Conservation (phyloP, 2,329 filamentous ascomycete genomes). For the Pseudocercospora eumusae region DNA sequence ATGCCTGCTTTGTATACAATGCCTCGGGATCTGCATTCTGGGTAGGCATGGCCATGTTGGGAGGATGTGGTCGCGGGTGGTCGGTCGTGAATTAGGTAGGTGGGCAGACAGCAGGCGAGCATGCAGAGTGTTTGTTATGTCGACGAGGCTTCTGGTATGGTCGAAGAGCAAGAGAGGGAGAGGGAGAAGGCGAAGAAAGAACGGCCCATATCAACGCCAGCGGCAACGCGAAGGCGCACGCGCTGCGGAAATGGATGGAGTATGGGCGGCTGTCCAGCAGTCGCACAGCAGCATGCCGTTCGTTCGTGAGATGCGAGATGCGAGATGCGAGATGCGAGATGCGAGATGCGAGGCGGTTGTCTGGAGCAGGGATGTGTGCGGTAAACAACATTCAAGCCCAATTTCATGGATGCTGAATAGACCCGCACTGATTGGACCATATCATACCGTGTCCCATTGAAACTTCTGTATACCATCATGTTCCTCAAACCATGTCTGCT, state of each 20-base stretch:
- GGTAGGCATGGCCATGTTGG: slow-evolving; percentile 16
- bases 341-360: background rate
- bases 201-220: slow-evolving; percentile 3
- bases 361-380: background rate
- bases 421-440: background rate
- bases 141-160: background rate
- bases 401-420: background rate
- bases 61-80: background rate
- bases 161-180: slow-evolving; percentile 6
- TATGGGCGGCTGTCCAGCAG: background rate
- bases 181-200: slow-evolving; percentile 4
- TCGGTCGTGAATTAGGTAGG: background rate
- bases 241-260: background rate
- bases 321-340: background rate
- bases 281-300: slow-evolving; percentile 3
- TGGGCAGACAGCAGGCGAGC: background rate
- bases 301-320: background rate
- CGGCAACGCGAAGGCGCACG: too few relatives aligned
- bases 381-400: slow-evolving; percentile 3
- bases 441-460: too few relatives aligned
- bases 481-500: slow-evolving; percentile 3
- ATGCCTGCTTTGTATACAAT: slow-evolving; percentile 77
- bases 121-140: slow-evolving; percentile 1
- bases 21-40: slow-evolving; percentile 74
- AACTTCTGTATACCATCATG: too few relatives aligned